Percentiles rank a stretch among this genome's conserved stretches.
phyloP scores from a whole-genome alignment of 805 yeast genomes.

The Clavispora asparagi region DNA sequence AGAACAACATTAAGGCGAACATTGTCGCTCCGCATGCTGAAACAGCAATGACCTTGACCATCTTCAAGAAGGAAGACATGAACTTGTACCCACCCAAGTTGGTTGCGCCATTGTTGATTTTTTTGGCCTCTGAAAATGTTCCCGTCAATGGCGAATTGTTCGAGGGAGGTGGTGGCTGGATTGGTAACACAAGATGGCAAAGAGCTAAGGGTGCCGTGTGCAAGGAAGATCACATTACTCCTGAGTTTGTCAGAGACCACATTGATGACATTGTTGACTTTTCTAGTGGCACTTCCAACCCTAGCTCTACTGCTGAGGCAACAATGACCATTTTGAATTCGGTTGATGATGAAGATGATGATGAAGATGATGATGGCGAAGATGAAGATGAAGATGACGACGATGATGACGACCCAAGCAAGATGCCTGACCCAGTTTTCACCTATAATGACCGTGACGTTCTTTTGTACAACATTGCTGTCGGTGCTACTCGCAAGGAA shows the following conservation, averaged over 20 bases:
- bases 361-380: constrained; percentile 17
- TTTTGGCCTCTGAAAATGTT: constrained; percentile 71
- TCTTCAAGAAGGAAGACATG: constrained; percentile 73
- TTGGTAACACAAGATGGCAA: constrained; percentile 93
- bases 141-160: constrained; percentile 72
- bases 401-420: constrained; percentile 28
- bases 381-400: constrained; percentile 38
- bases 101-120: constrained; percentile 85
- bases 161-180: constrained; percentile 97
- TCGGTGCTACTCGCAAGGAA: constrained; percentile 79
- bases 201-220: constrained; percentile 80
- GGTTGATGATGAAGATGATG: constrained; percentile 46
- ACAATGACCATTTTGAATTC: constrained; percentile 72
- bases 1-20: constrained; percentile 67
- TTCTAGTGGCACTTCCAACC: constrained; percentile 44
- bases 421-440: constrained; percentile 43
- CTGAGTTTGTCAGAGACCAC: constrained; percentile 67
- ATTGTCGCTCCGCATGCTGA: constrained; percentile 97
- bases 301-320: constrained; percentile 67
- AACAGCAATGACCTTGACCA: constrained; percentile 92
- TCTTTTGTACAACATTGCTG: constrained; percentile 80
- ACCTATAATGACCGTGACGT: constrained; percentile 62
- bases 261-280: constrained; percentile 68
- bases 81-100: constrained; percentile 80
- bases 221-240: constrained; percentile 46